Conservation (phyloP, 75 land plant genomes). For the Pinus albicaulis region DNA sequence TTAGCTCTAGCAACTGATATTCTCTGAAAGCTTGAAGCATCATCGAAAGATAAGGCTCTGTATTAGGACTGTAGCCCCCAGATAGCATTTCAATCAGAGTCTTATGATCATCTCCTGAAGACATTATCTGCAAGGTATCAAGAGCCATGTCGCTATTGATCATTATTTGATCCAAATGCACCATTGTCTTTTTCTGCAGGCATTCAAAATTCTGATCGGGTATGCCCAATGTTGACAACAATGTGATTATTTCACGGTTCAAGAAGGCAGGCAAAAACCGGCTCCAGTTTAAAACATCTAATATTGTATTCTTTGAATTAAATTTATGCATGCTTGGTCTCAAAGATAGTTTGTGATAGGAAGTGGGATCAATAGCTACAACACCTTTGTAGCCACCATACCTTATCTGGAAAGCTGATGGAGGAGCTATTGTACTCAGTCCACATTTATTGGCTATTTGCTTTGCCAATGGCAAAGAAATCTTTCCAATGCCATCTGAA, state of each 20-base stretch:
- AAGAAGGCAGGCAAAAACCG: conserved; percentile 72
- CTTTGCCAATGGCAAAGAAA: conserved; percentile 60
- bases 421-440: conserved; percentile 26
- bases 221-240: conserved; percentile 82
- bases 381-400: conserved; percentile 97
- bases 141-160: conserved; percentile 52
- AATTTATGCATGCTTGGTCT: conserved; percentile 85
- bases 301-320: conserved; percentile 55
- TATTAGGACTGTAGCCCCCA: conserved; percentile 65
- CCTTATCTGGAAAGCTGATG: conserved; percentile 93
- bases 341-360: conserved; percentile 64
- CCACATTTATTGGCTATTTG: conserved; percentile 72
- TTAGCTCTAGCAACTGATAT: conserved; percentile 53
- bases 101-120: conserved; percentile 33
- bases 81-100: conserved; percentile 52
- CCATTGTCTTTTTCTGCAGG: conserved; percentile 51
- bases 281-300: conserved; percentile 68
- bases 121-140: conserved; percentile 32
- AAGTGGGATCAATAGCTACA: conserved; percentile 77
- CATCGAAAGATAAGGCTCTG: conserved; percentile 76
- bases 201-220: conserved; percentile 52
- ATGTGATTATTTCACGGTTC: conserved; percentile 76
- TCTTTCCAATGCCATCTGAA: conserved; percentile 97
- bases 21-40: conserved; percentile 59
- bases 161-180: conserved; percentile 52